Evolutionary conservation across 345 rosid species (phyloP).

Genomic region (Salix viminalis): DNA sequence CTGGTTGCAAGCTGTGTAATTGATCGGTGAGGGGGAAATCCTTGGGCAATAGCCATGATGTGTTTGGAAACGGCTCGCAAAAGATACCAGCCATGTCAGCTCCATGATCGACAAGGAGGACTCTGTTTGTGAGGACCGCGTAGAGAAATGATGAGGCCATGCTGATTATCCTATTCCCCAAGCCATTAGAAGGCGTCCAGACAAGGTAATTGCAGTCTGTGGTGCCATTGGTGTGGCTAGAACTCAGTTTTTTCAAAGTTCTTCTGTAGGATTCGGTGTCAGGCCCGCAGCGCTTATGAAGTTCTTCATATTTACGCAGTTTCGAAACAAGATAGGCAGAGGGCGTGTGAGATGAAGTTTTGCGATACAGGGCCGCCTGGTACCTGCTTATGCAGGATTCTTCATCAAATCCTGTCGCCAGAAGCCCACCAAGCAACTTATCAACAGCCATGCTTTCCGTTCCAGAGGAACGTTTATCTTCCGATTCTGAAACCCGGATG

Average conservation of each 20-base stretch:
- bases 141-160: constrained; percentile 22
- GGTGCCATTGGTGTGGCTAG: neutral
- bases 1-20: neutral
- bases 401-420: constrained; percentile 11
- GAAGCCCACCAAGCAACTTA: constrained; percentile 4
- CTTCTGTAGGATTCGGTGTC: constrained; percentile 3
- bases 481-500: neutral
- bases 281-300: constrained; percentile 19
- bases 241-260: neutral
- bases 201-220: constrained; percentile 17
- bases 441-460: neutral
- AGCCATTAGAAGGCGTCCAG: constrained; percentile 8
- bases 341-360: constrained; percentile 2
- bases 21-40: constrained; percentile 1
- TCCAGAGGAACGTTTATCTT: neutral
- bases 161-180: constrained; percentile 23
- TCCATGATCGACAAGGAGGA: constrained; percentile 3
- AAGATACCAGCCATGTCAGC: constrained; percentile 12
- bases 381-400: constrained; percentile 18
- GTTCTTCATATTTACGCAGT: constrained; percentile 17
- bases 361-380: constrained; percentile 3
- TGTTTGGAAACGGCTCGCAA: constrained; percentile 19
- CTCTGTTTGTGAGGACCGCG: constrained; percentile 21
- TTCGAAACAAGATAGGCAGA: constrained; percentile 12
- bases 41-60: constrained; percentile 13